Evolutionary conservation across 495 filamentous ascomycete species (phyloP), one percentile per base, ranked within the genome.

Genomic region (Talaromyces nanjingensis): DNA sequence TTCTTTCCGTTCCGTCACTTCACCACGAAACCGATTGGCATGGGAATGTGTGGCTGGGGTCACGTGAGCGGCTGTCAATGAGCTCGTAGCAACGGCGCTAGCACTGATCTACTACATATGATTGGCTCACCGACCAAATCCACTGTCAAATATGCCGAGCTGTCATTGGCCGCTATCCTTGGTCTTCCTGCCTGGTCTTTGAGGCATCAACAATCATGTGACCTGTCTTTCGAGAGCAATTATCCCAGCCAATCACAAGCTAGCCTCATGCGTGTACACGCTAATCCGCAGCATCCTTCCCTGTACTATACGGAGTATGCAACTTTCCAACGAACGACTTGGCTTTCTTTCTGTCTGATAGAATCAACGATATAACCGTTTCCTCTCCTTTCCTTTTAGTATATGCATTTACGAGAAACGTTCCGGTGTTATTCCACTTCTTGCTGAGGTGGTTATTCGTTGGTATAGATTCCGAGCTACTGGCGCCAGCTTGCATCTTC

Each of bases 31-130:
- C 22, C 22, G 22, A n/a, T n/a, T 60, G 59, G 59, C 59, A 62
- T 37, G 25, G 47, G 60, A 62, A 62, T 54, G 60, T 33, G 69
- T 70, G 69, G 69, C 63, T 70, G 69, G 69, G 65, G 60, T 70
- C 69, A 70, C 69, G 66, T 70, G 69, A 9, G 8, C n/a, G 16
- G 31, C n/a, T 6, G 6, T 12, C 25, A 34, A 20, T 0, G n/a
- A n/a, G n/a, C 4, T 57, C 27, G 6, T 34, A 20, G 45, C 45
- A 49, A 49, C 45, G 45, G 18, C 45, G 45, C 39, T 45, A 45
- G 39, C 39, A 45, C 1, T 45, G 39, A 45, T 11, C 1, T 6
- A 12, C 33, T 3, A 4, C 12, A 53, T 20, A 11, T 53, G 22
- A 25, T 20, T 25, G n/a, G 54, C 27, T 33, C 6, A 37, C 9